Percentiles rank a stretch among this genome's conserved stretches.
Conservation (phyloP, 768 basidiomycete species). For the Russula lepida region DNA sequence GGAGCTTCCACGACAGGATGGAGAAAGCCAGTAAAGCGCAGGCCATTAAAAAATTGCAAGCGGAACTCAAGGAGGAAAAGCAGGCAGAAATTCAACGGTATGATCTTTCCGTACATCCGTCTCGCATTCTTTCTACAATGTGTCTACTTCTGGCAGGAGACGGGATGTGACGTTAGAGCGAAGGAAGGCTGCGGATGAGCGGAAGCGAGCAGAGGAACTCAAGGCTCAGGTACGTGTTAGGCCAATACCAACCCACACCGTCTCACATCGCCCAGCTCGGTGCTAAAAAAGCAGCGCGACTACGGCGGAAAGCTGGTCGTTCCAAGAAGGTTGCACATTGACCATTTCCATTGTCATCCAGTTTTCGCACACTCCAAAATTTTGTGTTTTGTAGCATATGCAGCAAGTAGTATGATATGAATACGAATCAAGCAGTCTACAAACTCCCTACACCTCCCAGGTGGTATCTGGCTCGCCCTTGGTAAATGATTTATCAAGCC, state of each 20-base stretch:
- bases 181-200: slow-evolving; percentile 66
- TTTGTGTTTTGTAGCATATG: background rate
- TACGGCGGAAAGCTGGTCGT: slow-evolving; percentile 63
- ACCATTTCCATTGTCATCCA: slow-evolving; percentile 19
- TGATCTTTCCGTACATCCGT: slow-evolving; percentile 10
- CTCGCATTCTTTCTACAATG: background rate
- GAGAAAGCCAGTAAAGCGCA: slow-evolving; percentile 53
- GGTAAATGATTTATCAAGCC: slow-evolving; percentile 83
- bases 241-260: background rate
- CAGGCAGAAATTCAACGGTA: slow-evolving; percentile 56
- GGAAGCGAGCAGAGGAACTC: slow-evolving; percentile 52
- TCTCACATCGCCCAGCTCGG: slow-evolving; percentile 51
- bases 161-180: slow-evolving; percentile 62
- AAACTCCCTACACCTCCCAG: slow-evolving; percentile 51
- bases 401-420: background rate
- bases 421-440: slow-evolving; percentile 2
- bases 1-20: slow-evolving; percentile 62
- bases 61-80: slow-evolving; percentile 72
- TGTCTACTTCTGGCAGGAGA: slow-evolving; percentile 35
- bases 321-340: slow-evolving; percentile 76
- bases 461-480: slow-evolving; percentile 70
- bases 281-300: slow-evolving; percentile 63
- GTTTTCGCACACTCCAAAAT: background rate
- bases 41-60: slow-evolving; percentile 66
- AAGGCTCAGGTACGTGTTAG: slow-evolving; percentile 44